phyloP scores from a whole-genome alignment of 176 grass and related monocot species.

The Carex parvula region DNA sequence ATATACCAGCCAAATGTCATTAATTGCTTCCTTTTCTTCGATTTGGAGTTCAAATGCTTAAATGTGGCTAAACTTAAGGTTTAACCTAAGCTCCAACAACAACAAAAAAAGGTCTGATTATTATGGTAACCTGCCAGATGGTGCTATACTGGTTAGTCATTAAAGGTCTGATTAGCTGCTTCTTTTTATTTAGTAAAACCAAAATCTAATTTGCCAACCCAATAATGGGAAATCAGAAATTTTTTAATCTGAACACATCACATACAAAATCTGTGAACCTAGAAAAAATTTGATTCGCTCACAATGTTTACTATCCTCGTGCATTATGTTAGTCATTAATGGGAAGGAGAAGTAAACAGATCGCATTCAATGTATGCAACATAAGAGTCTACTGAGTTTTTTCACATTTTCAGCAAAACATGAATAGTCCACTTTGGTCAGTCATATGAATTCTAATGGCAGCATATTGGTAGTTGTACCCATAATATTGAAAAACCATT shows the following conservation, averaged over 20 bases:
- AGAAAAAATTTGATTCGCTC: background rate
- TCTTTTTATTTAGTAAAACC: background rate
- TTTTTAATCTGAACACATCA: background rate
- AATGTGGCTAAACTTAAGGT: background rate
- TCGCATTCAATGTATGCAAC: background rate
- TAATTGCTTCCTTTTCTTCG: background rate
- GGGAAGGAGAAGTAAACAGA: background rate
- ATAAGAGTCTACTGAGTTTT: background rate
- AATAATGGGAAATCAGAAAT: background rate
- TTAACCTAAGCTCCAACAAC: background rate
- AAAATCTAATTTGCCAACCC: background rate
- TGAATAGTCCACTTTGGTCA: background rate
- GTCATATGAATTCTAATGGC: background rate
- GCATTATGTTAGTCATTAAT: background rate
- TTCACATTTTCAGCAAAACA: background rate
- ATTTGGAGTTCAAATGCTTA: background rate
- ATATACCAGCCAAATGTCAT: background rate
- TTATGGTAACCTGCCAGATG: background rate
- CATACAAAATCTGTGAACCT: background rate
- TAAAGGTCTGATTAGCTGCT: background rate
- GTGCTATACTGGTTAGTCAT: background rate
- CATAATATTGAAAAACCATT: no score
- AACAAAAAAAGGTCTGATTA: background rate
- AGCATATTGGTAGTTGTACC: background rate
- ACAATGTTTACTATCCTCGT: background rate